A percentile compares a stretch with the other conserved stretches of the same genome.
Conservation (phyloP, 257 asterid genomes). For the Przewalskia tangutica region DNA sequence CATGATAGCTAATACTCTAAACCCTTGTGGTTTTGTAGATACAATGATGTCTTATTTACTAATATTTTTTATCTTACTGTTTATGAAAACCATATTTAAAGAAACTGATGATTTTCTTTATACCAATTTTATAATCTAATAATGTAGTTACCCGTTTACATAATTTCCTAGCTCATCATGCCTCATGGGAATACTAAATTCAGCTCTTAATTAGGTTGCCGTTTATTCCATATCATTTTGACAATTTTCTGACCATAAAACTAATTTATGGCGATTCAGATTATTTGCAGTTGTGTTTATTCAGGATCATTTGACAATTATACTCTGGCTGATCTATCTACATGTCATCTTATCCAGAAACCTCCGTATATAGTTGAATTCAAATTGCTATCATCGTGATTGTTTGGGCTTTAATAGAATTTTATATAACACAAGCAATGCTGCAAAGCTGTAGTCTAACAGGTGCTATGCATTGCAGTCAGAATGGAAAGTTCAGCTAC, state of each 20-base stretch:
- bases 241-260: background rate
- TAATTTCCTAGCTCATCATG: background rate
- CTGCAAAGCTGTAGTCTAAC: slow-evolving; percentile 6
- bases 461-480: slow-evolving; percentile 35
- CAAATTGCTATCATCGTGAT: slow-evolving; percentile 3
- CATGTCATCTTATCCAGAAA: background rate
- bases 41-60: background rate
- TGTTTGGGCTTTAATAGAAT: background rate
- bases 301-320: background rate
- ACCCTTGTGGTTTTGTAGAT: background rate
- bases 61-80: background rate
- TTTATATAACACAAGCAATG: background rate
- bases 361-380: background rate
- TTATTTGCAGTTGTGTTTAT: background rate
- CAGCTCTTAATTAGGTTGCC: background rate
- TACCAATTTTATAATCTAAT: background rate
- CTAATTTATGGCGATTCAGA: background rate
- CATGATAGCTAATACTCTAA: background rate
- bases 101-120: background rate
- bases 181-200: background rate
- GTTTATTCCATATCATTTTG: background rate
- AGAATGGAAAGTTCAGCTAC: slow-evolving; percentile 90
- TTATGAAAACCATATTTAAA: background rate
- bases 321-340: background rate
- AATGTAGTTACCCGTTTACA: background rate